Conservation (phyloP, 169 alveolate genomes). For the Eimeria praecox region DNA sequence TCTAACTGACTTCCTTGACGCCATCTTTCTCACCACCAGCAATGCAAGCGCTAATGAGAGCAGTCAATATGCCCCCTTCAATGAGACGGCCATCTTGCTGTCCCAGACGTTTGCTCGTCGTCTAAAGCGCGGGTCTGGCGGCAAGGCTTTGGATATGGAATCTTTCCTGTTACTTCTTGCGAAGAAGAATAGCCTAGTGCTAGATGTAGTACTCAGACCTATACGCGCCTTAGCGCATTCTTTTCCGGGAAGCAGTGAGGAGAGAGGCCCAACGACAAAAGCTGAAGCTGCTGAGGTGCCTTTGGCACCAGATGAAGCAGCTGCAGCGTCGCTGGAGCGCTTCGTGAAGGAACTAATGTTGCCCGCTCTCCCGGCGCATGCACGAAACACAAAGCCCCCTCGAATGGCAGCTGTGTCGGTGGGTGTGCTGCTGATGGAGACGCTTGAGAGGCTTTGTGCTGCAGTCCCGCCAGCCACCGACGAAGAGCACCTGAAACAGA, state of each 20-base stretch:
- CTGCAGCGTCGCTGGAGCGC: not conserved
- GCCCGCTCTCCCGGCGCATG: slow-evolving; percentile 74
- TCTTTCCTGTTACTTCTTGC: slow-evolving; percentile 51
- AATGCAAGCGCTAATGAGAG: not conserved
- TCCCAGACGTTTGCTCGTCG: slow-evolving; percentile 62
- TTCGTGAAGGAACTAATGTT: slow-evolving; percentile 66
- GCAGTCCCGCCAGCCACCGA: slow-evolving; percentile 19
- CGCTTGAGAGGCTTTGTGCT: slow-evolving; percentile 65
- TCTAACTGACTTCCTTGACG: slow-evolving; percentile 55
- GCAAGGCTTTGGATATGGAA: slow-evolving; percentile 47
- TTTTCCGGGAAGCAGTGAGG: not conserved
- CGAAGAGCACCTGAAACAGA: slow-evolving; percentile 15
- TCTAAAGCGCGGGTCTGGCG: slow-evolving; percentile 54
- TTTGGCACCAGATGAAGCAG: slow-evolving; percentile 19
- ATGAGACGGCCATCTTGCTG: slow-evolving; percentile 37
- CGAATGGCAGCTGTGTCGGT: slow-evolving; percentile 75
- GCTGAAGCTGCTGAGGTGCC: slow-evolving; percentile 1
- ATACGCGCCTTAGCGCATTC: slow-evolving; percentile 23
- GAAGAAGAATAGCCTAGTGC: slow-evolving; percentile 25
- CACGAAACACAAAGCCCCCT: slow-evolving; percentile 63
- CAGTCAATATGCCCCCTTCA: slow-evolving; percentile 19
- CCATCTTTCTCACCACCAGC: slow-evolving; percentile 49
- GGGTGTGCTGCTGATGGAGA: slow-evolving; percentile 75
- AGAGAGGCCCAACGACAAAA: not conserved
- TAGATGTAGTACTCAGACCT: slow-evolving; percentile 59